Evolutionary conservation across 768 basidiomycete genomes (phyloP), one percentile per base, ranked within the genome.

Genomic region (Xerocomellus intermedius): DNA sequence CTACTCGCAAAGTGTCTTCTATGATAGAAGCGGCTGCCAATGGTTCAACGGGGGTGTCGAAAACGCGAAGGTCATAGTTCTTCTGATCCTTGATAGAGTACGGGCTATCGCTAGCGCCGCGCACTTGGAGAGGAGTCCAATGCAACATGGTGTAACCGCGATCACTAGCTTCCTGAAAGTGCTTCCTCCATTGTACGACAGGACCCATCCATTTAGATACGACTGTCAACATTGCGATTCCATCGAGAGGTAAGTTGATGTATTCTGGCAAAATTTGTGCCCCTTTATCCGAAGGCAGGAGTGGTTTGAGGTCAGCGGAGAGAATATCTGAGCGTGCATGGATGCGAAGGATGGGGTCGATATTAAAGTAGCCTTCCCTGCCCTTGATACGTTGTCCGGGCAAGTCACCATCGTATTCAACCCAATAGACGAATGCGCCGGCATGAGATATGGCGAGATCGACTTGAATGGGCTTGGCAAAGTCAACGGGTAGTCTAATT

Each of bases 171-270:
- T 95, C 93, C 46, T 81, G 78, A 60, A 97, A 91, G 67, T 91
- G 84, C 4, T 79, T 77, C 42, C 74, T 77, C 97, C 97, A 98
- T 30, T 85, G 77, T 12, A 76, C 70, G 35, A 92, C 72, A 1
- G 87, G 80, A 2, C 95, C 96, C 92, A 98, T 97, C 97, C 97
- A 99, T 70, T 99, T 99, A 2, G 94, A 96, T 42, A 99, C 86
- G 37, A 96, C 79, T 5, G 91, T 94, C 52, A 98, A 76, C 65
- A 98, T 87, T 33, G 89, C 83, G 8, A 99, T 79, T 16, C 91
- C 94, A 68, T 97, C 89, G 41, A 98, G 79, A 2, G 94, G 89
- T 17, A 98, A 75, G 61, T 89, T 79, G 58, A 89, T 77, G 45
- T 74, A 69, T 47, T 83, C 74, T 8, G 80, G 69, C 43, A 75